These are phyloP conservation scores for Magnusiomyces suaveolens DNA, from an alignment of 1,139 yeast species.

Conservation along the genomic window DNA sequence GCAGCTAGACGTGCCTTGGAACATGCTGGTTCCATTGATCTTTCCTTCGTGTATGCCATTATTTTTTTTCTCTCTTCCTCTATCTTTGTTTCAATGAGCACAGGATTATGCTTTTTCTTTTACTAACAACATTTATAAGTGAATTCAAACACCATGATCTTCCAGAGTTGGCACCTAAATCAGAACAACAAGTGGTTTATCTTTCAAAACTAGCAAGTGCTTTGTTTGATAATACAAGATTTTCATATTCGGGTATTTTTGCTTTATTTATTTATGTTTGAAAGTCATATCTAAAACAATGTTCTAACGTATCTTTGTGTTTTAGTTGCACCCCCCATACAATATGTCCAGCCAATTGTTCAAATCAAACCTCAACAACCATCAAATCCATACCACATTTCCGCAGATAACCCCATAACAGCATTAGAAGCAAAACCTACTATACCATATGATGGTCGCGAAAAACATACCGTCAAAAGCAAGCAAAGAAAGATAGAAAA, in stretches of 20 bases:
- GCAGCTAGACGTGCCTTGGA: slow-evolving; percentile 6
- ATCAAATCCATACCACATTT: slow-evolving; percentile 10
- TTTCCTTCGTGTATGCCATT: slow-evolving; percentile 11
- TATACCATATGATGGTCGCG: neutral
- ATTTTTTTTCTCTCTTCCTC: too few species aligned
- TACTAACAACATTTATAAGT: slow-evolving; percentile 4
- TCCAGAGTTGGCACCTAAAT: slow-evolving; percentile 6
- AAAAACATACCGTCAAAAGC: slow-evolving; percentile 9
- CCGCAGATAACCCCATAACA: slow-evolving; percentile 12
- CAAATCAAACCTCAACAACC: slow-evolving; percentile 12
- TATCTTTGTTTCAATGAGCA: too few species aligned
- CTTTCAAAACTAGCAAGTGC: slow-evolving; percentile 10
- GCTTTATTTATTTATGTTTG: neutral
- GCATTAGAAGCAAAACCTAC: slow-evolving; percentile 7
- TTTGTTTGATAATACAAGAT: slow-evolving; percentile 7
- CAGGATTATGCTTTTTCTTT: too few species aligned
- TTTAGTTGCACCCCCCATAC: slow-evolving; percentile 9
- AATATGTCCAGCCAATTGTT: neutral
- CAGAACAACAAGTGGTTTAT: slow-evolving; percentile 7
- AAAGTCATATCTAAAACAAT: too few species aligned
- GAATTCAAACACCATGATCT: slow-evolving; percentile 12
- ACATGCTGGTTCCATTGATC: slow-evolving; percentile 6
- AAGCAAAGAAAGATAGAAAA: slow-evolving; percentile 12
- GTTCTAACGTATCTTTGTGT: neutral
- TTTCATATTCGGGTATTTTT: slow-evolving; percentile 8